Percentiles rank a stretch among this genome's conserved stretches.
Evolutionary conservation across 116 monocot species (phyloP).

Genomic region (Trichopus zeylanicus): DNA sequence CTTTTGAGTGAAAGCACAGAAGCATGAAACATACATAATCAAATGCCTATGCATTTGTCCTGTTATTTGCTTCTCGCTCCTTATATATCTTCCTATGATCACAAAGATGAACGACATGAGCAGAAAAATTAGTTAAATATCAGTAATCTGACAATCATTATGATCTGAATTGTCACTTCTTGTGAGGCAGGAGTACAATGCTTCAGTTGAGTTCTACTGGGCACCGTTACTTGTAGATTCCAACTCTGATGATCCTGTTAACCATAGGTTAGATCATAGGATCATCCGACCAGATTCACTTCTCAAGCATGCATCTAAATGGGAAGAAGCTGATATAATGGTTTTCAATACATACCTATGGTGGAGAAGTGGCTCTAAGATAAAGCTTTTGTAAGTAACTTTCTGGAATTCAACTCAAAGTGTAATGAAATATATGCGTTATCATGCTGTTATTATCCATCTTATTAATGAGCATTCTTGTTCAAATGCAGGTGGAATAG

Average conservation of each 20-base stretch:
- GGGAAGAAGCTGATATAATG: conserved; percentile 77
- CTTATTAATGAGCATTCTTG: neutral
- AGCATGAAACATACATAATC: too few species aligned
- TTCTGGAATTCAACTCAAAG: neutral
- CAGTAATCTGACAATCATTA: too few species aligned
- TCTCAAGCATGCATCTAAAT: conserved; percentile 60
- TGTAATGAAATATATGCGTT: neutral
- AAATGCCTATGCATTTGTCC: too few species aligned
- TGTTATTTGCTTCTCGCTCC: too few species aligned
- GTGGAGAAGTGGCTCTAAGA: conserved; percentile 85
- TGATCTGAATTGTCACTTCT: neutral
- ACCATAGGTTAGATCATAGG: conserved; percentile 71
- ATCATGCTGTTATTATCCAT: neutral
- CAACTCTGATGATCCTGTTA: conserved; percentile 94
- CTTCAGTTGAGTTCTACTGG: conserved; percentile 92
- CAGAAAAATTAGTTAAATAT: too few species aligned
- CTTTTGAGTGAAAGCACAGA: too few species aligned
- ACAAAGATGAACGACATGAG: too few species aligned
- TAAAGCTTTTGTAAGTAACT: conserved; percentile 65
- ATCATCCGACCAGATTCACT: conserved; percentile 63
- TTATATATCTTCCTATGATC: too few species aligned
- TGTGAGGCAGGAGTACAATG: conserved; percentile 72
- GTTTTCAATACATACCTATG: conserved; percentile 89
- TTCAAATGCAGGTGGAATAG: conserved; percentile 33
- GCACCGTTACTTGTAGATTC: conserved; percentile 93